Percentiles rank a stretch among this genome's conserved stretches.
These are phyloP conservation scores for Blastobotrys serpentis DNA, from an alignment of 1,139 yeast species.

Conservation along the genomic window DNA sequence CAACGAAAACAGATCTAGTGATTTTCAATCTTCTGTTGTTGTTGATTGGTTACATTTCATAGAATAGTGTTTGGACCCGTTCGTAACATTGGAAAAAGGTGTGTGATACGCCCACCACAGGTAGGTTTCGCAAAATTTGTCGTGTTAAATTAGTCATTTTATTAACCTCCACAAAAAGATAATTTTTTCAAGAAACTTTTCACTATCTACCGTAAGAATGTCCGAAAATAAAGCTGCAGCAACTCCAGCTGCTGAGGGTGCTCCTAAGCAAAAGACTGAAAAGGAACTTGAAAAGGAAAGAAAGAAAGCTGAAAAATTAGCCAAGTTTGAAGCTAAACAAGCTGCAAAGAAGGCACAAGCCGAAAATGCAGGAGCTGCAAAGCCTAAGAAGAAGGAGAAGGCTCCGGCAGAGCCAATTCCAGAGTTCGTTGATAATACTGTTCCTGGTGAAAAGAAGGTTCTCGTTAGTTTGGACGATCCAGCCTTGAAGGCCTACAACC, in stretches of 20 bases:
- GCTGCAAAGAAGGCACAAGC: slow-evolving; percentile 63
- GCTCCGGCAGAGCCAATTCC: slow-evolving; percentile 75
- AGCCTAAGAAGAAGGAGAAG: slow-evolving; percentile 69
- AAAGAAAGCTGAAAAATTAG: slow-evolving; percentile 94
- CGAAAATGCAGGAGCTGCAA: slow-evolving; percentile 40
- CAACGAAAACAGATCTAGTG: neutral
- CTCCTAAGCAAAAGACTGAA: slow-evolving; percentile 41
- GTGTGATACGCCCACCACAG: slow-evolving; percentile 12
- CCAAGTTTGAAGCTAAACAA: slow-evolving; percentile 91
- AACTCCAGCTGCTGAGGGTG: slow-evolving; percentile 21
- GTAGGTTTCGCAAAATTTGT: neutral
- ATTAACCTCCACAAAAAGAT: slow-evolving; percentile 4
- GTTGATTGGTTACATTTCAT: slow-evolving; percentile 4
- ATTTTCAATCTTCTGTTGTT: neutral
- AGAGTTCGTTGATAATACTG: slow-evolving; percentile 77
- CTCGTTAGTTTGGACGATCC: slow-evolving; percentile 86
- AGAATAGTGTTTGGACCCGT: slow-evolving; percentile 12
- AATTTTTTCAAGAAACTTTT: slow-evolving; percentile 11
- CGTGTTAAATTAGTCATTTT: neutral
- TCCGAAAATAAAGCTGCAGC: slow-evolving; percentile 22
- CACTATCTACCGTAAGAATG: slow-evolving; percentile 20
- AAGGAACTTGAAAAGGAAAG: slow-evolving; percentile 77
- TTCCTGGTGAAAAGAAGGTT: slow-evolving; percentile 86
- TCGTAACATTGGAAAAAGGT: slow-evolving; percentile 11
- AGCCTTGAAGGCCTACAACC: slow-evolving; percentile 89